Percentiles rank a stretch among this genome's conserved stretches.
These are phyloP conservation scores for Gymnopus androsaceus DNA, from an alignment of 1,284 basidiomycete species.

Conservation along the genomic window DNA sequence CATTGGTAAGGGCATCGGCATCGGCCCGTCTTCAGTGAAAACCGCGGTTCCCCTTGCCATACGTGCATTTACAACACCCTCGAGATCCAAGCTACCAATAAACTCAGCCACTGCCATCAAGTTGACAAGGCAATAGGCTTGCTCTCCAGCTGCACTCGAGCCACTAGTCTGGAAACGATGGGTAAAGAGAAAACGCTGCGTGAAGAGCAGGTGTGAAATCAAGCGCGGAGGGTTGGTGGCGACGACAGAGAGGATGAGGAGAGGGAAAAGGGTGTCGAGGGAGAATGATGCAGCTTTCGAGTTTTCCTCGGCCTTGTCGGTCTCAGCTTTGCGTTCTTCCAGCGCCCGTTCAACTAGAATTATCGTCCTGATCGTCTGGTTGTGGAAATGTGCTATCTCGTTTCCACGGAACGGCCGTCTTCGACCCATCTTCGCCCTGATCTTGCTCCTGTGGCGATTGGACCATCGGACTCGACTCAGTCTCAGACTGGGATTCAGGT, in stretches of 20 bases:
- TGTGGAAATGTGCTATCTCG: not conserved
- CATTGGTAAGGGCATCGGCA: conserved; percentile 2
- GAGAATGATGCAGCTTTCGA: conserved; percentile 52
- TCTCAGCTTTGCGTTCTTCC: not conserved
- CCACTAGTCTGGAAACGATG: not conserved
- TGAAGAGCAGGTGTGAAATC: conserved; percentile 84
- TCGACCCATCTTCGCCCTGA: not conserved
- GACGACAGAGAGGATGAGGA: conserved; percentile 91
- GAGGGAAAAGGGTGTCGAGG: conserved; percentile 80
- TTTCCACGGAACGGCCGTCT: conserved; percentile 3
- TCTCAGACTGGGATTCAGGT: conserved; percentile 10
- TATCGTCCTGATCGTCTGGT: not conserved
- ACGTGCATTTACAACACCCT: conserved; percentile 59
- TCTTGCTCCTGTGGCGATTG: not conserved
- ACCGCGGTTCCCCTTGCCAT: not conserved
- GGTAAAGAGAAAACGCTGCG: conserved; percentile 75
- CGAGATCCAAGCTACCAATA: conserved; percentile 43
- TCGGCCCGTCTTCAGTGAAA: not conserved
- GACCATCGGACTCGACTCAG: conserved; percentile 21
- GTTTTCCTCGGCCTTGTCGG: not conserved
- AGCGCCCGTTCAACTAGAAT: too few species aligned
- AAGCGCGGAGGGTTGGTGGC: conserved; percentile 85
- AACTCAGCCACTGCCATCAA: conserved; percentile 93
- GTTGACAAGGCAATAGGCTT: conserved; percentile 91
- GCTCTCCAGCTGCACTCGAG: conserved; percentile 65